These are phyloP conservation scores for Cyberlindnera euphorbiiphila DNA, from an alignment of 805 yeast genomes.

Conservation along the genomic window DNA sequence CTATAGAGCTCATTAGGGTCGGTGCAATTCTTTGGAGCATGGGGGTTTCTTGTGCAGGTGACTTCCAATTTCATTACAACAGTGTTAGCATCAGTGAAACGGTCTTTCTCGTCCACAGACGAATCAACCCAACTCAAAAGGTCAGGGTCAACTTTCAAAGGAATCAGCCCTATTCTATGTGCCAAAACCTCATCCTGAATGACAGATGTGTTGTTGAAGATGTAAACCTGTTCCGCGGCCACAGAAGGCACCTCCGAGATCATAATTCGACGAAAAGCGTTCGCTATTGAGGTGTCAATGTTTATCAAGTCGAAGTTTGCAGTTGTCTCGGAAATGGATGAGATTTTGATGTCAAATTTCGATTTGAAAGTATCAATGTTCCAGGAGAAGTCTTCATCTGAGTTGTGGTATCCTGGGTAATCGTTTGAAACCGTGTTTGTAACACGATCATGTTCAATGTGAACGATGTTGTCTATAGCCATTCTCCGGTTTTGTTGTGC, in stretches of 20 bases:
- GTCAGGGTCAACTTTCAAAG: conserved; percentile 90
- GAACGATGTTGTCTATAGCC: conserved; percentile 54
- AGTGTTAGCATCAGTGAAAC: conserved; percentile 85
- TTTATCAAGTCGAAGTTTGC: conserved; percentile 86
- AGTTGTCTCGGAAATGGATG: conserved; percentile 58
- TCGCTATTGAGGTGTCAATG: conserved; percentile 88
- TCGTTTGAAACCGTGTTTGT: conserved; percentile 86
- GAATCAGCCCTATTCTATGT: conserved; percentile 90
- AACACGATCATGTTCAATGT: conserved; percentile 86
- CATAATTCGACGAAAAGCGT: conserved; percentile 97
- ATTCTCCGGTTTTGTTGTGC: too few relatives aligned
- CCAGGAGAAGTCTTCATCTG: conserved; percentile 72
- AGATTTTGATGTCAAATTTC: conserved; percentile 60
- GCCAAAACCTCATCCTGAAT: conserved; percentile 97
- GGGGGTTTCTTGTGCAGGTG: conserved; percentile 79
- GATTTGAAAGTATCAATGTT: conserved; percentile 74
- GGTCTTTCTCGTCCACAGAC: conserved; percentile 56
- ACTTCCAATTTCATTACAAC: conserved; percentile 78
- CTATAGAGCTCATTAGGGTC: conserved; percentile 82
- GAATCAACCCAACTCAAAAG: conserved; percentile 77
- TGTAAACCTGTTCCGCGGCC: conserved; percentile 88
- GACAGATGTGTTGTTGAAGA: conserved; percentile 92
- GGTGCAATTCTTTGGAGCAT: conserved; percentile 71
- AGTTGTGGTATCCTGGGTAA: conserved; percentile 78
- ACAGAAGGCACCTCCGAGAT: conserved; percentile 94